Evolutionary conservation across 371 early-diverging fungal genomes (phyloP).

Genomic region (Dinochytrium kinnereticum): DNA sequence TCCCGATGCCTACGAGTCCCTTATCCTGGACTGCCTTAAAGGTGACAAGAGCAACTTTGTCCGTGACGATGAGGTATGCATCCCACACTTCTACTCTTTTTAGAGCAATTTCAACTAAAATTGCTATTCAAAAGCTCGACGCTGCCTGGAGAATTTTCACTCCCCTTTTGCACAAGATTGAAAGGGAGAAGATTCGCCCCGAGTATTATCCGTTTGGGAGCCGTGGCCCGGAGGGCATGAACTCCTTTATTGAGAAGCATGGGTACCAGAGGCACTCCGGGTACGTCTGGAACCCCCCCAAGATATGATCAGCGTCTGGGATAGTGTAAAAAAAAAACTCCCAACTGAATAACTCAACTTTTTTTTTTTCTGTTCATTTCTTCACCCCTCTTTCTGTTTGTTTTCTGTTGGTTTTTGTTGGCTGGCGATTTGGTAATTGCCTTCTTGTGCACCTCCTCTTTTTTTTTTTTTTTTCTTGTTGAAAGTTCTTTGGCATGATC

Average conservation of each 20-base stretch:
- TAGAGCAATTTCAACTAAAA: not conserved
- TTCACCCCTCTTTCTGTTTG: not conserved
- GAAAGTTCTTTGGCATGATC: not conserved
- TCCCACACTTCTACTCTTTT: not conserved
- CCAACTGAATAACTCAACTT: no score
- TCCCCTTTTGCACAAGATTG: slow-evolving; percentile 90
- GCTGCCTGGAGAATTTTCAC: slow-evolving; percentile 98
- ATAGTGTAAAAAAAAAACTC: no score
- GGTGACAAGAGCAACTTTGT: slow-evolving; percentile 97
- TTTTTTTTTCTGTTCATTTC: not conserved
- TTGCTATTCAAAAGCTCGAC: slow-evolving; percentile 58
- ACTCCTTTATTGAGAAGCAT: slow-evolving; percentile 70
- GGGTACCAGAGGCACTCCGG: slow-evolving; percentile 59
- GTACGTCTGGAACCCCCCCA: slow-evolving; percentile 47
- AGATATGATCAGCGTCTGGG: slow-evolving; percentile 38
- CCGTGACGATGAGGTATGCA: slow-evolving; percentile 82
- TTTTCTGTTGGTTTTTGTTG: not conserved
- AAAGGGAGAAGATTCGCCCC: slow-evolving; percentile 71
- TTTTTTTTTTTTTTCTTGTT: not conserved
- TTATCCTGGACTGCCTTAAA: slow-evolving; percentile 88
- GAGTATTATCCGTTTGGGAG: slow-evolving; percentile 83
- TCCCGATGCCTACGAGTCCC: slow-evolving; percentile 95
- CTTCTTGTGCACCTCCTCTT: not conserved
- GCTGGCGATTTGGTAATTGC: not conserved
- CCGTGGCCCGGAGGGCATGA: slow-evolving; percentile 82